Evolutionary conservation across 2,329 filamentous ascomycete species (phyloP), one percentile per base, ranked within the genome.

Genomic region (Podosphaera leucotricha): DNA sequence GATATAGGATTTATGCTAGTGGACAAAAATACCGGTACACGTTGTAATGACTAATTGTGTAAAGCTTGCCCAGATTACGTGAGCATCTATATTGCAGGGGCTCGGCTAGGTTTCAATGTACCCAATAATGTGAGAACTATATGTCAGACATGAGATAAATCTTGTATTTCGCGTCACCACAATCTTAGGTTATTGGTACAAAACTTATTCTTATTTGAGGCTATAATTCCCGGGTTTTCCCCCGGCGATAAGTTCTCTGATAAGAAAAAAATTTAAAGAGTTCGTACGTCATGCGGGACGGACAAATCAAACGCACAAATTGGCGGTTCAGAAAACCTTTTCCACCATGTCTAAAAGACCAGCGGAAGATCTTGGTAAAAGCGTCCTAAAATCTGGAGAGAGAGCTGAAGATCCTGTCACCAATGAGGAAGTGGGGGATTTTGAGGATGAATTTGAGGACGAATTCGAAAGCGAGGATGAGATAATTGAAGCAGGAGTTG

Each of bases 381-480:
- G 61, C 28, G 65, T 71, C 21, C 65, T 77, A 52, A 78, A 78
- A 61, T 66, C 67, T 46, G 71, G 74, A 43, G 66, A 68, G 19
- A 70, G 73, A 33, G 72, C 71, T 4, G 72, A 76, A 49, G 66
- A 70, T 48, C 80, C 79, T 47, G 69, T 81, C 43, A 74, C 81
- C 54, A 70, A 72, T 52, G 61, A 64, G 50, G 74, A 74, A 21
- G 76, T 78, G 66, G 74, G 75, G 57, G 81, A 95, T 53, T 95
- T 92, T 50, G 90, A 93, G 58, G 90, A 94, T 63, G 87, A 95
- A 58, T 94, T 87, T 53, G 83, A 87, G 61, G 82, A 87, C 55
- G 82, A 87, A 58, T 87, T 80, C 53, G 86, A 94, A 67, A 92
- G 76, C 54, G 77, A 80, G 55, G 86, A 94, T 60, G 86, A 95